These are phyloP conservation scores for Polygonum aviculare DNA, from an alignment of 148 eudicot genomes.

Conservation along the genomic window DNA sequence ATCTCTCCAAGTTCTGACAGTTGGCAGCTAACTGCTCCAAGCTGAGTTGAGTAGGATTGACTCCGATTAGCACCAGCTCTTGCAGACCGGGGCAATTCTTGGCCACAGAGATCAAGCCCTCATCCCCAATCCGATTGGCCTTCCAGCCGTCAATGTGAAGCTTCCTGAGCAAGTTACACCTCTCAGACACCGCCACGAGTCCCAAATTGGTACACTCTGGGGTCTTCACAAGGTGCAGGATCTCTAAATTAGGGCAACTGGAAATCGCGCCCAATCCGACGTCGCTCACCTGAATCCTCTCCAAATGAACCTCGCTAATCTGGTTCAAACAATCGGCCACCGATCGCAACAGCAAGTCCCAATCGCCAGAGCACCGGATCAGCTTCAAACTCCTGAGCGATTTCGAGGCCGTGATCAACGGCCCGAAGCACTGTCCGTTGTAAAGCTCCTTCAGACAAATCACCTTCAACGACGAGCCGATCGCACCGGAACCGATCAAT, in stretches of 20 bases:
- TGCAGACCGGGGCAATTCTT: slow-evolving; percentile 37
- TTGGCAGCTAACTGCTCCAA: slow-evolving; percentile 34
- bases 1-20: slow-evolving; percentile 42
- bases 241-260: slow-evolving; percentile 31
- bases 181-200: slow-evolving; percentile 30
- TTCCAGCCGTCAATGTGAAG: slow-evolving; percentile 63
- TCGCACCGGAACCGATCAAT: slow-evolving; percentile 29
- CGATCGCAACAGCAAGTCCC: slow-evolving; percentile 33
- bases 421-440: slow-evolving; percentile 45
- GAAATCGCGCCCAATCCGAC: slow-evolving; percentile 30
- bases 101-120: slow-evolving; percentile 38
- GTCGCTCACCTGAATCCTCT: slow-evolving; percentile 54
- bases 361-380: slow-evolving; percentile 36
- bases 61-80: slow-evolving; percentile 44
- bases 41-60: slow-evolving; percentile 38
- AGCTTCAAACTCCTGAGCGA: slow-evolving; percentile 34
- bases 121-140: slow-evolving; percentile 49
- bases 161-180: slow-evolving; percentile 41
- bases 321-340: neutral
- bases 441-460: slow-evolving; percentile 43
- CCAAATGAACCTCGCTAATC: slow-evolving; percentile 41
- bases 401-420: slow-evolving; percentile 36
- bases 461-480: slow-evolving; percentile 23
- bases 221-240: slow-evolving; percentile 43
- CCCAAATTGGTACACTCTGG: slow-evolving; percentile 50